Percentiles rank a stretch among this genome's conserved stretches.
Evolutionary conservation across 1,284 basidiomycete genomes (phyloP).

Genomic region (Acaromyces ingoldii): DNA sequence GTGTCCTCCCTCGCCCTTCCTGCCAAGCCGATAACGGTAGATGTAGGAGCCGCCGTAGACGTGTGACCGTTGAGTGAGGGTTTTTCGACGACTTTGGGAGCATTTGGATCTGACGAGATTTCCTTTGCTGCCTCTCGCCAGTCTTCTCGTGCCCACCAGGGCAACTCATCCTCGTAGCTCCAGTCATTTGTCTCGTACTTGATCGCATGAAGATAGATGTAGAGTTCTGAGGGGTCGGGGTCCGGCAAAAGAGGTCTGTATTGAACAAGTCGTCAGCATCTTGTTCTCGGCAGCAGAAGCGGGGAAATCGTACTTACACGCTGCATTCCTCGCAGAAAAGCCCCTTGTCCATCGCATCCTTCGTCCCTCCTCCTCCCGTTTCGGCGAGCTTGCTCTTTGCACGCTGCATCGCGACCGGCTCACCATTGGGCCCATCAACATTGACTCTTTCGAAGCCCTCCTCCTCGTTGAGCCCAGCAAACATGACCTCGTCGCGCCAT

Average conservation of each 20-base stretch:
- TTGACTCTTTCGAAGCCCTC: slow-evolving; percentile 31
- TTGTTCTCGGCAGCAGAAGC: neutral
- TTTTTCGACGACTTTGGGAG: neutral
- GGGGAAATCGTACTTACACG: slow-evolving; percentile 8
- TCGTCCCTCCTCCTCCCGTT: neutral
- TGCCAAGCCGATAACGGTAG: slow-evolving; percentile 12
- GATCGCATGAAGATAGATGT: slow-evolving; percentile 50
- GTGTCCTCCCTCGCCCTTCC: slow-evolving; percentile 13
- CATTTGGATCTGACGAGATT: neutral
- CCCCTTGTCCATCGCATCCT: slow-evolving; percentile 14
- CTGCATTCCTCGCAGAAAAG: slow-evolving; percentile 42
- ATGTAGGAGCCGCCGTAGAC: slow-evolving; percentile 8
- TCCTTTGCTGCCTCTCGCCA: slow-evolving; percentile 13
- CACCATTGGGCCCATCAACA: slow-evolving; percentile 44
- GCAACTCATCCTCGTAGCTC: slow-evolving; percentile 46
- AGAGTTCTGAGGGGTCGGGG: slow-evolving; percentile 41
- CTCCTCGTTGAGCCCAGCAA: slow-evolving; percentile 35
- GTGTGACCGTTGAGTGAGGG: neutral
- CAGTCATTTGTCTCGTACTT: slow-evolving; percentile 50
- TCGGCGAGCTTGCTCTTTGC: neutral
- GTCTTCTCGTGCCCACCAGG: slow-evolving; percentile 46
- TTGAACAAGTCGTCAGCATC: neutral
- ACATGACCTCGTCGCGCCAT: slow-evolving; percentile 48
- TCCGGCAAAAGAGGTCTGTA: slow-evolving; percentile 37
- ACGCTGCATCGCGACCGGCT: slow-evolving; percentile 8